Evolutionary conservation across 371 early-diverging fungal species (phyloP), one percentile per base, ranked within the genome.

Genomic region (Haplosporangium sp.): DNA sequence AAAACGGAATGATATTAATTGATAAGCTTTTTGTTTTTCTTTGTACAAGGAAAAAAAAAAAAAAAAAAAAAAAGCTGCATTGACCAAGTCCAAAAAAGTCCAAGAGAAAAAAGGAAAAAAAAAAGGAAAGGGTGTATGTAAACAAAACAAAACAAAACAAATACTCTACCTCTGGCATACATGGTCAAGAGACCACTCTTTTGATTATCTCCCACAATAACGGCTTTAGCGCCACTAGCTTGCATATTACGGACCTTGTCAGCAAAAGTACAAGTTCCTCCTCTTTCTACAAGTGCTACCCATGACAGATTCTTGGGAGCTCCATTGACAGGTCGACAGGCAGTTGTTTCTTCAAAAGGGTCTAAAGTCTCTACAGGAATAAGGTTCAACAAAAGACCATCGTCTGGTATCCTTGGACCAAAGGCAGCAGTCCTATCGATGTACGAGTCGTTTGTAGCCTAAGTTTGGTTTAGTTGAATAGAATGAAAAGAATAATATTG

Each of bases 161-260:
- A 52, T 20, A 57, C 34, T 69, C 84, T 86, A 90, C 92, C 90
- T 58, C 91, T 87, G 34, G 96, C 92, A 83, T 93, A 96, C 97
- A 97, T 97, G 68, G 96, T 96, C 62, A 96, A 89, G 67, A 95
- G 91, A 53, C 91, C 89, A 53, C 88, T 85, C 63, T 86, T 86
- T 59, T 89, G 88, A 58, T 91, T 89, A 83, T 96, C 96, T 27
- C 97, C 97, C 4, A 97, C 94, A 13, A 95, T 89, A 9, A 97
- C 96, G 3, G 94, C 97, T n/a, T 85, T 85, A 0, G 96, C 96
- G 40, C 97, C 97, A 37, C 92, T 89, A 20, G 72, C 77, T 84
- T 97, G 96, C 96, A 96, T 95, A 60, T 91, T 91, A 50, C 96
- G 88, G 35, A 96, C 92, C 83, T 97, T 97, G 9, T 94, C 92